Evolutionary conservation across 768 basidiomycete species (phyloP).

Genomic region (Leccinum sublutescens): DNA sequence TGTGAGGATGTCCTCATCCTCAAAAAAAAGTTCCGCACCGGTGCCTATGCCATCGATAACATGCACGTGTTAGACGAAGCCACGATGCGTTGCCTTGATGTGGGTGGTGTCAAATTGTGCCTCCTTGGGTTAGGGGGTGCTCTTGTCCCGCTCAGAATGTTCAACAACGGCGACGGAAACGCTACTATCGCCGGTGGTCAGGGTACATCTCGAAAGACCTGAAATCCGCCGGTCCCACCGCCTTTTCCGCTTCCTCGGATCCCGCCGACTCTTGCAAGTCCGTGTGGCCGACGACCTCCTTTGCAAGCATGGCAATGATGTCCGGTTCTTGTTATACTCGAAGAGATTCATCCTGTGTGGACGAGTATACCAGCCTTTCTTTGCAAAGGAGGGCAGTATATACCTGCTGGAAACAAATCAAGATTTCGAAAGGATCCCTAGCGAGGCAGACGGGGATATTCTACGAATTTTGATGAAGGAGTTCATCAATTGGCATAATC

Average conservation of each 20-base stretch:
- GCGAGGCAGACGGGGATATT: conserved; percentile 45
- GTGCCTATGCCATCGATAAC: conserved; percentile 82
- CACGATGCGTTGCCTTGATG: conserved; percentile 86
- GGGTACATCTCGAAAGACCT: conserved; percentile 65
- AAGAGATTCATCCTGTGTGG: conserved; percentile 62
- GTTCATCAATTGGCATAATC: conserved; percentile 68
- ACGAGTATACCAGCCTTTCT: conserved; percentile 59
- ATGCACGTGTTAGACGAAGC: conserved; percentile 93
- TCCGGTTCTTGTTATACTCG: conserved; percentile 36
- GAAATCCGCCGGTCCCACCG: conserved; percentile 61
- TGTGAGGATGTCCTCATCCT: conserved; percentile 93
- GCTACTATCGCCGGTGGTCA: conserved; percentile 98
- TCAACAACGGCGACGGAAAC: conserved; percentile 88
- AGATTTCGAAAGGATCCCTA: conserved; percentile 41
- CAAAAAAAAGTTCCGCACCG: conserved; percentile 82
- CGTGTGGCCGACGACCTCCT: conserved; percentile 44
- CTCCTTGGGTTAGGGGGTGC: conserved; percentile 97
- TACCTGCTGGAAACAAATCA: conserved; percentile 62
- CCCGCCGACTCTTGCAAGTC: conserved; percentile 60
- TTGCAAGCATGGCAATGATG: conserved; percentile 26
- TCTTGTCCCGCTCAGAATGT: conserved; percentile 91
- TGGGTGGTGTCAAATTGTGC: conserved; percentile 91
- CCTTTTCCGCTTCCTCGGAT: conserved; percentile 64
- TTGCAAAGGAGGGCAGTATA: conserved; percentile 57
- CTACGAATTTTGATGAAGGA: conserved; percentile 43